Percentiles rank a stretch among this genome's conserved stretches.
These are phyloP conservation scores for Microstegium vimineum DNA, from an alignment of 176 grass and related monocot species.

Conservation along the genomic window DNA sequence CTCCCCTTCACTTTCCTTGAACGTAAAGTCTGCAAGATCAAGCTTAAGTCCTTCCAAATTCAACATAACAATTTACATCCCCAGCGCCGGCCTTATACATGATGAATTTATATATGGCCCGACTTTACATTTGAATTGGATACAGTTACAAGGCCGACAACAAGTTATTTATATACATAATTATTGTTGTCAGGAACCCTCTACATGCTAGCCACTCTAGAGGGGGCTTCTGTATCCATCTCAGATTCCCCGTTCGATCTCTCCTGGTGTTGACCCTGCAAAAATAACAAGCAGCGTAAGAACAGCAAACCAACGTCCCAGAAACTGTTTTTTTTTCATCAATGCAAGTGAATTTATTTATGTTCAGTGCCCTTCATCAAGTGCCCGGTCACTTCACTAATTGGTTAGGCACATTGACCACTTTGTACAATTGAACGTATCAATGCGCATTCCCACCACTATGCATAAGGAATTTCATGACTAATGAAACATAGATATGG, in stretches of 20 bases:
- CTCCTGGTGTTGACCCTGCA: slow-evolving; percentile 8
- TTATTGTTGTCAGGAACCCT: slow-evolving; percentile 19
- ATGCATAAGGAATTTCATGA: background rate
- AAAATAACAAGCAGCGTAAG: background rate
- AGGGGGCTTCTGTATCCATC: slow-evolving; percentile 42
- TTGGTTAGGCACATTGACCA: background rate
- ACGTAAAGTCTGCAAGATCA: background rate
- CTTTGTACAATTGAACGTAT: background rate
- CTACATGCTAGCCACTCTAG: slow-evolving; percentile 58
- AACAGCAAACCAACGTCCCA: background rate
- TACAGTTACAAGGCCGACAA: slow-evolving; percentile 14
- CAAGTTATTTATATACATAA: slow-evolving; percentile 53
- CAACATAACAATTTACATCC: slow-evolving; percentile 13
- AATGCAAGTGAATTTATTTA: background rate
- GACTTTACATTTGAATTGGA: slow-evolving; percentile 51
- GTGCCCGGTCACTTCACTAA: background rate
- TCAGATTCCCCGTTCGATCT: slow-evolving; percentile 33
- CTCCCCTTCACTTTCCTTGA: background rate
- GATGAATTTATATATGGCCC: slow-evolving; percentile 27
- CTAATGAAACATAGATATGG: background rate
- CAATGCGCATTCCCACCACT: background rate
- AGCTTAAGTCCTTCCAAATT: background rate
- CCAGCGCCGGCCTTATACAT: slow-evolving; percentile 14
- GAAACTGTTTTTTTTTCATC: background rate
- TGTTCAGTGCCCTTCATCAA: background rate